phyloP scores from a whole-genome alignment of 1,139 yeast species.

The Taphrina wiesneri region DNA sequence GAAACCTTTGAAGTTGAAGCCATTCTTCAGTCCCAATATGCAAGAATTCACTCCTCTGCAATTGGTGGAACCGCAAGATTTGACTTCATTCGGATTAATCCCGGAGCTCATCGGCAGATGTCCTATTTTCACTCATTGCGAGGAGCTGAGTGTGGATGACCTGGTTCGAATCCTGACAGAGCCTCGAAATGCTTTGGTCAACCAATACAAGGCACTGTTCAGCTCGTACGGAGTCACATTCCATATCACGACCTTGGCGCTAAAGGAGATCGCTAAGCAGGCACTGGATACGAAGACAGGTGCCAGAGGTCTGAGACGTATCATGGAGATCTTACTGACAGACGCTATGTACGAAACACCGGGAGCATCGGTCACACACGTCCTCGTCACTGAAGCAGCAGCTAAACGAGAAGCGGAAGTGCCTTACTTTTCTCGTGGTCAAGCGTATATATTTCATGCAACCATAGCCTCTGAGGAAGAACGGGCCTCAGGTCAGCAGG shows the following conservation, averaged over 20 bases:
- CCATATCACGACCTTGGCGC: constrained; percentile 52
- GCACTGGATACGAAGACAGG: constrained; percentile 57
- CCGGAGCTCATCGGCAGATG: constrained; percentile 60
- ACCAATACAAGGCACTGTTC: constrained; percentile 55
- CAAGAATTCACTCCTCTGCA: constrained; percentile 19
- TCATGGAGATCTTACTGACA: constrained; percentile 54
- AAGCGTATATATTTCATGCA: constrained; percentile 13
- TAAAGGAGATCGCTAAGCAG: constrained; percentile 50
- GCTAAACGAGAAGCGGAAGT: constrained; percentile 22
- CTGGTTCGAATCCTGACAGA: constrained; percentile 53
- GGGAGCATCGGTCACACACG: constrained; percentile 53
- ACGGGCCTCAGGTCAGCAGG: not conserved
- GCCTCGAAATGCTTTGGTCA: constrained; percentile 55
- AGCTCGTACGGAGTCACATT: constrained; percentile 54
- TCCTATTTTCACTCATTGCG: constrained; percentile 54
- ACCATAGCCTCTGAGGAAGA: constrained; percentile 22
- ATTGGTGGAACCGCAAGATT: constrained; percentile 49
- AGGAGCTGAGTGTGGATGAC: constrained; percentile 51
- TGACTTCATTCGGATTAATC: constrained; percentile 54
- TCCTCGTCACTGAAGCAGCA: constrained; percentile 39
- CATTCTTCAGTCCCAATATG: constrained; percentile 11
- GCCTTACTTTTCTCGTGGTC: constrained; percentile 19
- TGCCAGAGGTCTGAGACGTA: constrained; percentile 57
- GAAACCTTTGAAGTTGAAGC: constrained; percentile 3
- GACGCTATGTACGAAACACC: constrained; percentile 59